Evolutionary conservation across 805 yeast genomes (phyloP), one percentile per base, ranked within the genome.

Genomic region (Metschnikowia lachancei): DNA sequence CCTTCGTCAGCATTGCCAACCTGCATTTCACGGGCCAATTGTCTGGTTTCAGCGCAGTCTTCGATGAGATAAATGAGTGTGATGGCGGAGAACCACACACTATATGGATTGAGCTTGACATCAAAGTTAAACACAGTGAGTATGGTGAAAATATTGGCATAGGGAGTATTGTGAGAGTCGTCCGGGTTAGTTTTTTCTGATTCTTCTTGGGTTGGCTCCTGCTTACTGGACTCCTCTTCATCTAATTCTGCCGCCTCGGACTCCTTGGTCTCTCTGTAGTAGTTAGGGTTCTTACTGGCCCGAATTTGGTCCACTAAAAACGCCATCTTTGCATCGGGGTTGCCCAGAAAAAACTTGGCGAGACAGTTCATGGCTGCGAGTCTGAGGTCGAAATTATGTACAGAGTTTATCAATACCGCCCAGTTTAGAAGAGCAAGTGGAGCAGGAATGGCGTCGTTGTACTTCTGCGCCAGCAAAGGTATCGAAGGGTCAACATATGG

Each of bases 401-500:
- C 86, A 0, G 97, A 88, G 53, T 87, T 87, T 3, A 83, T 79
- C 49, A 72, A 77, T 7, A 92, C 66, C 29, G 88, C 75, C 99
- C 99, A 94, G 52, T 86, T 84, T 26, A 92, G 59, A 41, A 94
- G 69, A 0, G 95, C 89, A 24, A 76, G 72, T 0, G 85, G 73
- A 0, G 87, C 95, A 0, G 97, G 92, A 2, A 88, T 65, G 1
- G 64, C 59, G 37, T 51, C 56, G 36, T 62, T 65, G 35, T 58
- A 69, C 1, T 59, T 35, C 44, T 70, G 75, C 14, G 65, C 52
- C 45, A 66, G 74, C 1, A 77, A 45, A 0, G 82, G 81, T 43
- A 80, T 58, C 4, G 83, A 72, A 10, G 96, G 89, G 58, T 89
- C 97, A 45, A 91, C 73, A 60, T 84, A 88, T 0, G 99, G 99